Conservation (phyloP, 495 filamentous ascomycete genomes). For the Neohortaea acidophila region DNA sequence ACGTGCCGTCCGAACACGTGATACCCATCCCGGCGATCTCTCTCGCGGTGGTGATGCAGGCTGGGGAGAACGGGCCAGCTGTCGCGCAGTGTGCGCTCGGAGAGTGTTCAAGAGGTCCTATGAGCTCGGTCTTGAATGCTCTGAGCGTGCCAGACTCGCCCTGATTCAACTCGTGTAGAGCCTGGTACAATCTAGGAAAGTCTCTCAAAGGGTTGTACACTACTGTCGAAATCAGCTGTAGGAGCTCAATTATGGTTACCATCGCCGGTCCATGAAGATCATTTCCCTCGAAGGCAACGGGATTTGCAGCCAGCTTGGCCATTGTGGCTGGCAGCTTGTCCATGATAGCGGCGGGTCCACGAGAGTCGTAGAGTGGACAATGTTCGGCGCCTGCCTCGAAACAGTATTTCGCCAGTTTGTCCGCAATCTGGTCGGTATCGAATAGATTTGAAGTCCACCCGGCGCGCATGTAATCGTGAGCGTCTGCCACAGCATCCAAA, state of each 20-base stretch:
- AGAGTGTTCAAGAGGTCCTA: conserved; percentile 33
- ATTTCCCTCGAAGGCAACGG: conserved; percentile 31
- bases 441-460: conserved; percentile 21
- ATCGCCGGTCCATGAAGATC: conserved; percentile 15
- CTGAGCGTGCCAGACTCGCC: conserved; percentile 33
- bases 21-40: conserved; percentile 30
- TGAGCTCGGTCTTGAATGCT: background rate
- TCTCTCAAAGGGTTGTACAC: conserved; percentile 44
- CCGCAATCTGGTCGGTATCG: conserved; percentile 19
- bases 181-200: conserved; percentile 40
- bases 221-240: conserved; percentile 27
- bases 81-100: conserved; percentile 7
- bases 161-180: conserved; percentile 38
- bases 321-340: conserved; percentile 30
- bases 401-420: conserved; percentile 38
- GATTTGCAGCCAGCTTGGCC: conserved; percentile 29
- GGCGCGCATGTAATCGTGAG: conserved; percentile 28
- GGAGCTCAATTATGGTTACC: conserved; percentile 22
- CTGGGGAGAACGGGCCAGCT: conserved; percentile 9
- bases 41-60: background rate
- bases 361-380: conserved; percentile 32
- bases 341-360: conserved; percentile 30
- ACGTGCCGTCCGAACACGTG: conserved; percentile 45
- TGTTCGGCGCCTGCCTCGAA: conserved; percentile 33
- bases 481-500: conserved; percentile 37